phyloP scores from a whole-genome alignment of 73 alveolate species.

The Tetrahymena borealis region DNA sequence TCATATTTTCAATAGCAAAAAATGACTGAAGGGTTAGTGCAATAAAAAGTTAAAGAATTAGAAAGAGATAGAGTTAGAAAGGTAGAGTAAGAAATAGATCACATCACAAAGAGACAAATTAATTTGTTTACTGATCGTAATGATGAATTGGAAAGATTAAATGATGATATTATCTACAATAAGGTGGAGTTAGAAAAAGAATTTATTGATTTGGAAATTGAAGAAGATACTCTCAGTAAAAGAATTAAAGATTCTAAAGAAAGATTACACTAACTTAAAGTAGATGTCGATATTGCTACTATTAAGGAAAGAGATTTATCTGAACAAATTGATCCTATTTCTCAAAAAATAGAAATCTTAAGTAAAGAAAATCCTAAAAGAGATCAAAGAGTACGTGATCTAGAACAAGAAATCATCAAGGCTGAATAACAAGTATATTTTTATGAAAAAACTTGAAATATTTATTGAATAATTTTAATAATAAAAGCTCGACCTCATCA shows the following conservation, averaged over 20 bases:
- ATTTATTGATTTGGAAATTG: not conserved
- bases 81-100: not conserved
- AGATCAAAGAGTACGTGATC: not conserved
- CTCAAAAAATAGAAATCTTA: not conserved
- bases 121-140: not conserved
- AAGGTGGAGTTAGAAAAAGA: not conserved
- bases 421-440: not conserved
- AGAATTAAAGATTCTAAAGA: not conserved
- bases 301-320: not conserved
- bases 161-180: not conserved
- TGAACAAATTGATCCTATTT: not conserved
- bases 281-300: not conserved
- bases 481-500: not conserved
- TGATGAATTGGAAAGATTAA: not conserved
- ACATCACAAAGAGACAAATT: not conserved
- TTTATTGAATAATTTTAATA: not conserved
- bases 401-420: not conserved
- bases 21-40: not conserved
- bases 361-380: not conserved
- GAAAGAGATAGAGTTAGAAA: conserved; percentile 1
- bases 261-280: not conserved
- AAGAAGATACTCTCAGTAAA: not conserved
- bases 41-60: not conserved
- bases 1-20: not conserved
- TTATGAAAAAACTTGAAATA: no score